Evolutionary conservation across 345 rosid genomes (phyloP), one percentile per base, ranked within the genome.

Genomic region (Alliaria petiolata): DNA sequence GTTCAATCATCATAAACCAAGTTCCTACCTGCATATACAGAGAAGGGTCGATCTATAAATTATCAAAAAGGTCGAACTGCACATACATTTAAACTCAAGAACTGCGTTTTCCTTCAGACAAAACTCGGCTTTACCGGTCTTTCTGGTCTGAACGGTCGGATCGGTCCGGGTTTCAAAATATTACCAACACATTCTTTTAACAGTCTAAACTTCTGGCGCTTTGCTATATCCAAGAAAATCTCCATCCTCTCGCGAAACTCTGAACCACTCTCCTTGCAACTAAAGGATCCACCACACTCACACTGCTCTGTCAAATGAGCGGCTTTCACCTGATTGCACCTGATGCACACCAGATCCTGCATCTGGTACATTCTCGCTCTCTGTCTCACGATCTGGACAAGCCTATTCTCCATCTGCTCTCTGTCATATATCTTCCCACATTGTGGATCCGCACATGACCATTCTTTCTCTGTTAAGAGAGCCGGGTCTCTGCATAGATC

Each of bases 261-360:
- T 12, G 92, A 66, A 13, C 45, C 69, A 6, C 79, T 85, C 79
- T 92, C 98, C 80, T 80, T 87, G 84, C 96, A 89, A 65, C 80
- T 72, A 66, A 78, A 88, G 14, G 93, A 82, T 67, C 98, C 97
- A n/a, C 83, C 88, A 56, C 98, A 93, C 35, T 75, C 79, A 38
- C 98, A 93, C 64, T 87, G 93, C 80, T 89, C 90, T 22, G 92
- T 78, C 70, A 93, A 75, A 81, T 93, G 96, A 30, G 87, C 88
- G 2, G 90, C 93, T 82, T 93, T 93, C 78, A 93, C 92, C 68
- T 88, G 98, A 72, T 86, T 88, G 82, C 97, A 93, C 82, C 93
- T 79, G 15, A 61, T 61, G 82, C 96, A 91, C 46, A 84, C 82
- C 52, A 93, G 87, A 76, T 93, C 98, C 78, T 90, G 97, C 75